Base-by-base conservation (phyloP, 2,329 filamentous ascomycete genomes). In the Emydomyces testavorans region DNA sequence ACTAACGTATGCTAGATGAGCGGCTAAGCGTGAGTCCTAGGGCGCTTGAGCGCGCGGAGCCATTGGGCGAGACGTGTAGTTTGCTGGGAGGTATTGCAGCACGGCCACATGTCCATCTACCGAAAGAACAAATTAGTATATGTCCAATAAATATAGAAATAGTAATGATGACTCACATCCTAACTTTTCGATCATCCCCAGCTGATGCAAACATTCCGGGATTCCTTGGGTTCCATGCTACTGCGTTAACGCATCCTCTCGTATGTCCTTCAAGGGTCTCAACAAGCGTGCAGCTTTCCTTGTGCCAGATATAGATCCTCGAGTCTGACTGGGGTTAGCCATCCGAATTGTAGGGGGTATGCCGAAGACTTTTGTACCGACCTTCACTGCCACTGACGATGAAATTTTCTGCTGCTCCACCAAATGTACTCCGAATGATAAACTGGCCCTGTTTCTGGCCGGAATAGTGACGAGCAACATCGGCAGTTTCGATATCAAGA, bases 311-410 rank as follows among this genome's bases (percentile, higher is more conserved):
- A 62, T 87, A 83, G 35, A 96, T 76, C 48, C 76, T 74, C 1
- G 77, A 77, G 64, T 83, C 79, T 81, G 56, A 4, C 11, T 3
- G 3, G 29, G 45, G 53, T 63, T 53, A 62, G 58, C 48, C 54
- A 50, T 7, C 36, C 23, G 28, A 46, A 28, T 42, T 36, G 10
- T 13, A 13, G 31, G 40, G 43, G 11, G 39, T 42, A 28, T 26
- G 3, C 10, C 36, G 5, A 38, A 26, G 24, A 28, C n/a, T 29
- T 20, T 18, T 42, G 24, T 23, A 57, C 71, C 59, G 69, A 88
- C 86, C 84, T 75, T 95, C 88, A 58, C 88, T 94, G 8, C 92
- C 92, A 58, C 85, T 90, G 23, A 93, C 74, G 7, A 96, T 83
- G 63, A 95, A 95, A 62, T 83, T 89, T 67, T 95, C 88, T 50